Evolutionary conservation across 495 filamentous ascomycete species (phyloP).

Genomic region (Daldinia childiae): DNA sequence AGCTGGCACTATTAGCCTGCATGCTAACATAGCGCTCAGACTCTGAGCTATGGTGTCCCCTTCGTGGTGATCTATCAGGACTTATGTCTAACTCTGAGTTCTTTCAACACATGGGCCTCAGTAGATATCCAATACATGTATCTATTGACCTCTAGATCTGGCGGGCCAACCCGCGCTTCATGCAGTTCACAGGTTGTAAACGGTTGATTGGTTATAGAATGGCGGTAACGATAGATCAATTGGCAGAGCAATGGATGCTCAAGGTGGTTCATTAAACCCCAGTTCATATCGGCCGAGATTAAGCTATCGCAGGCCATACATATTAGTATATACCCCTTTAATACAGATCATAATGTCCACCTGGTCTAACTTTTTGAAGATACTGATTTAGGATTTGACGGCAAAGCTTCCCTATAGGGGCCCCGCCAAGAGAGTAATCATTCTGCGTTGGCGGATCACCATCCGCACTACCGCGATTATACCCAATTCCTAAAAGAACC

Average conservation of each 20-base stretch:
- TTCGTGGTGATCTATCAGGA: background rate
- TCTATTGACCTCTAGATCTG: background rate
- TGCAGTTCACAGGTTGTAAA: background rate
- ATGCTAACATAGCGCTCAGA: slow-evolving; percentile 7
- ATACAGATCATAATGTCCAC: background rate
- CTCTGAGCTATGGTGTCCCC: background rate
- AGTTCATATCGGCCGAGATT: background rate
- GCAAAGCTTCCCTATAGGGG: background rate
- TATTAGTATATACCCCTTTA: slow-evolving; percentile 4
- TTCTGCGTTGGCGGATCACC: background rate
- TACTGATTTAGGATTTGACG: background rate
- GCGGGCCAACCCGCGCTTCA: background rate
- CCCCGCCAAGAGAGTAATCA: background rate
- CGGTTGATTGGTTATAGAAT: background rate
- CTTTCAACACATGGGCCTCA: background rate
- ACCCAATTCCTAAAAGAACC: background rate
- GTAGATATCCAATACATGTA: background rate
- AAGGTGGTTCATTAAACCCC: background rate
- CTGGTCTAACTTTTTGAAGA: background rate
- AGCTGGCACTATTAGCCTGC: background rate
- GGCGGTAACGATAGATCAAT: background rate
- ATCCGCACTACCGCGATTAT: background rate
- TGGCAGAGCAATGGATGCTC: background rate
- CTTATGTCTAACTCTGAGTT: background rate
- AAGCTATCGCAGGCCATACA: background rate